These are phyloP conservation scores for Curvularia verruculosa DNA, from an alignment of 2,329 filamentous ascomycete species.

Conservation along the genomic window DNA sequence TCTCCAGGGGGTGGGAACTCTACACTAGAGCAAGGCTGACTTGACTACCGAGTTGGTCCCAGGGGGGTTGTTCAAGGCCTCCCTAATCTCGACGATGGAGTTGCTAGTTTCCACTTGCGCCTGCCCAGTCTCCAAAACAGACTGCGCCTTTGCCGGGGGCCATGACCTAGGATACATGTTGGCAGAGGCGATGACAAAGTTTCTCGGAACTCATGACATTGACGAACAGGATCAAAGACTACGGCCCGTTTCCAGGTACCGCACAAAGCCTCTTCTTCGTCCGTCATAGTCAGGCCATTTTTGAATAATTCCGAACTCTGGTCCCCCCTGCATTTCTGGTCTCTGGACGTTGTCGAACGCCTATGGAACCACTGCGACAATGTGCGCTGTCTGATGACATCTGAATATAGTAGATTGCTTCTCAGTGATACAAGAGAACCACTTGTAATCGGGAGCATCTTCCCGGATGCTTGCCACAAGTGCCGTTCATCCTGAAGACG, in stretches of 20 bases:
- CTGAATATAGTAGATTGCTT: neutral
- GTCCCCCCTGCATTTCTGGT: neutral
- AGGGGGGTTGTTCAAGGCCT: neutral
- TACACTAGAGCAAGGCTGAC: conserved; percentile 9
- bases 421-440: neutral
- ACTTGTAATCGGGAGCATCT: neutral
- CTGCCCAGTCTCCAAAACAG: neutral
- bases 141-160: neutral
- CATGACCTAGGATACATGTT: too few relatives aligned
- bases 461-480: neutral
- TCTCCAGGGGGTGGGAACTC: neutral
- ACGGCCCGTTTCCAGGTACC: conserved; percentile 2
- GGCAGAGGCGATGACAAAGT: neutral
- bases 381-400: neutral
- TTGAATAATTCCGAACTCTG: neutral
- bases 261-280: neutral
- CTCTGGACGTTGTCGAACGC: neutral
- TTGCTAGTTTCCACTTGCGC: neutral
- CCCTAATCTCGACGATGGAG: neutral
- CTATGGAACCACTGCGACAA: neutral
- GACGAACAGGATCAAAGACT: conserved; percentile 1
- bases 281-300: conserved; percentile 1
- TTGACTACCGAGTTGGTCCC: neutral
- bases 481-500: conserved; percentile 1
- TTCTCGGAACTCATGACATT: conserved; percentile 1